phyloP scores from a whole-genome alignment of 2,329 filamentous ascomycete species.

The Pseudogymnoascus sp. region DNA sequence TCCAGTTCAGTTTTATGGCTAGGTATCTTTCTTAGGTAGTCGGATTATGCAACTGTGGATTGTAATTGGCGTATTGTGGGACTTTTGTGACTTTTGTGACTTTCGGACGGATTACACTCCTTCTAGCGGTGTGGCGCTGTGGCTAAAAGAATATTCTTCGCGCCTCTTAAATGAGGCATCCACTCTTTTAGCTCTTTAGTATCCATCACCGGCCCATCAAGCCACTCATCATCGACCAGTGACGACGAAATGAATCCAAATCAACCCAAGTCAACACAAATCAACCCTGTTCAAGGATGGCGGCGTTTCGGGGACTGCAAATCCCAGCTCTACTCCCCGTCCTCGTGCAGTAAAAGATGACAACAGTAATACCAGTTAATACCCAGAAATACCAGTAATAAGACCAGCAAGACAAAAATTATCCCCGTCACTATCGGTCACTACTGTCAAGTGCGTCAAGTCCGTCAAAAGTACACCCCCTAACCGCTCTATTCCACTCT shows the following conservation, averaged over 20 bases:
- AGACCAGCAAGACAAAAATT: background rate
- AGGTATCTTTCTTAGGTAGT: too few species aligned
- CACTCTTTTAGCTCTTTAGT: background rate
- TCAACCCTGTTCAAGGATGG: background rate
- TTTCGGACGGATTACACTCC: too few species aligned
- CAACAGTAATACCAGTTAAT: background rate
- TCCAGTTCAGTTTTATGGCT: too few species aligned
- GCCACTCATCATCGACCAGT: background rate
- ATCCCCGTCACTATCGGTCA: background rate
- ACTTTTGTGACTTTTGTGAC: background rate
- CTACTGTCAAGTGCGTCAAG: too few species aligned
- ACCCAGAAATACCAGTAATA: too few species aligned
- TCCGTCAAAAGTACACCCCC: too few species aligned
- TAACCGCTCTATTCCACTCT: too few species aligned
- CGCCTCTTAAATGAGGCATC: slow-evolving; percentile 6
- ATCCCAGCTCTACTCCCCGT: background rate
- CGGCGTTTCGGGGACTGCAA: background rate
- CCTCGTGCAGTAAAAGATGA: background rate
- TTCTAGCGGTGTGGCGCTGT: slow-evolving; percentile 7
- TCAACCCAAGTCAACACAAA: background rate
- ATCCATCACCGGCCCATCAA: background rate
- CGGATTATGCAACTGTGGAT: background rate
- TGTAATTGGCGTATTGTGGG: background rate
- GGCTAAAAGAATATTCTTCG: slow-evolving; percentile 3
- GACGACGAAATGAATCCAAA: background rate